phyloP scores from a whole-genome alignment of 1,284 basidiomycete genomes.

The Leccinum solheimii region DNA sequence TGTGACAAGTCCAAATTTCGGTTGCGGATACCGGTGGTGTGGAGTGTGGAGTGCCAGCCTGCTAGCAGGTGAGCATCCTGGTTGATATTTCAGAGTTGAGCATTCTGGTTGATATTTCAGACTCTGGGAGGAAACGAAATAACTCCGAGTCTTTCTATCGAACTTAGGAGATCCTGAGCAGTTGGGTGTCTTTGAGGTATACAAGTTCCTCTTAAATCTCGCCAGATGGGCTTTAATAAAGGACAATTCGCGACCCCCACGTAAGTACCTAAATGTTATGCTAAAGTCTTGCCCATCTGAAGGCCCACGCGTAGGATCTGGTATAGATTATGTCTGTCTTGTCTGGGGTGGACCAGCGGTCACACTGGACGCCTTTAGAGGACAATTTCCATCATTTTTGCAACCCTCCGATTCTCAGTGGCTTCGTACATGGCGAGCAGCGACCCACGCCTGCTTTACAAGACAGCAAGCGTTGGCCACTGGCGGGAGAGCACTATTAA shows the following conservation, averaged over 20 bases:
- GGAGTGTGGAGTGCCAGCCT: too few relatives aligned
- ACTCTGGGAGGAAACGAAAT: too few relatives aligned
- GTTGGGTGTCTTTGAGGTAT: conserved; percentile 15
- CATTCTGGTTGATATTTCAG: too few relatives aligned
- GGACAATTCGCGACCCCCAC: neutral
- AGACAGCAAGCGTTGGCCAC: conserved; percentile 2
- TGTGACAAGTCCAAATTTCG: too few relatives aligned
- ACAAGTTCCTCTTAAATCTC: conserved; percentile 20
- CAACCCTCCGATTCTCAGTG: neutral
- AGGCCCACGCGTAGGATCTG: neutral
- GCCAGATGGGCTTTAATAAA: conserved; percentile 18
- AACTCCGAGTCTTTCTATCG: conserved; percentile 2
- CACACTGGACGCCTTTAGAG: conserved; percentile 15
- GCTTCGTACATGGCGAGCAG: conserved; percentile 12
- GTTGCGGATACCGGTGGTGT: too few relatives aligned
- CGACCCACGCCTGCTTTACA: conserved; percentile 9
- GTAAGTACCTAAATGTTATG: neutral
- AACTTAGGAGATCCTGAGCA: conserved; percentile 12
- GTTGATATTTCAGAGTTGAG: too few relatives aligned
- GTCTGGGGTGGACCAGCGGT: conserved; percentile 20
- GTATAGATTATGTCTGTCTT: conserved; percentile 8
- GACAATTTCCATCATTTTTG: conserved; percentile 5
- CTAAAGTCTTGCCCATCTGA: neutral
- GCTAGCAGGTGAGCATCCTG: too few relatives aligned
- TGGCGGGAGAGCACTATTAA: neutral